phyloP scores from a whole-genome alignment of 2,329 filamentous ascomycete species.

The Eurotiales sp. region DNA sequence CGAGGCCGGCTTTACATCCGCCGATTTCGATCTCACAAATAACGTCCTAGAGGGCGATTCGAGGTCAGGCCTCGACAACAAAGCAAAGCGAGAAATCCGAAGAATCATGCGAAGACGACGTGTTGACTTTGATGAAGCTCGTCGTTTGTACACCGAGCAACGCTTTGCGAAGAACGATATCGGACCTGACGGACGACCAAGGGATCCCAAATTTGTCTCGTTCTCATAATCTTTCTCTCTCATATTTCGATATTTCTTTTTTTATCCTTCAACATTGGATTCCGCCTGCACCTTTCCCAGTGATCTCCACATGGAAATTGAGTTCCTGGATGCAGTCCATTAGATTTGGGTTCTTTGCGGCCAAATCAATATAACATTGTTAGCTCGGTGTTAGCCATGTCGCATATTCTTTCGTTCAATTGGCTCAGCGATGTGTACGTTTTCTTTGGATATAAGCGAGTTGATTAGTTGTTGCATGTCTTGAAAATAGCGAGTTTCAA shows the following conservation, averaged over 20 bases:
- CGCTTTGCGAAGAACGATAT: constrained; percentile 85
- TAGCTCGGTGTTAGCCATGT: not conserved
- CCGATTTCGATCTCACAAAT: constrained; percentile 73
- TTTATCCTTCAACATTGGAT: not conserved
- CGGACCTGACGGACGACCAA: constrained; percentile 77
- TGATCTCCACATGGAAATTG: too few relatives aligned
- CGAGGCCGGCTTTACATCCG: constrained; percentile 79
- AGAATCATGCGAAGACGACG: constrained; percentile 84
- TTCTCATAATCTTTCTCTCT: constrained; percentile 59
- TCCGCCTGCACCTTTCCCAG: not conserved
- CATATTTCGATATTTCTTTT: not conserved
- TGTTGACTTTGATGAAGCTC: constrained; percentile 85
- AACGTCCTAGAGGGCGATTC: constrained; percentile 79
- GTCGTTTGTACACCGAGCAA: constrained; percentile 79
- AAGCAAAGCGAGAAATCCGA: constrained; percentile 75
- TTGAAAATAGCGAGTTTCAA: constrained; percentile 8
- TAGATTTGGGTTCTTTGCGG: too few relatives aligned
- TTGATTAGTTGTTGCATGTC: not conserved
- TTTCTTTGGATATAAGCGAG: constrained; percentile 8
- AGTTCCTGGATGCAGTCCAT: too few relatives aligned
- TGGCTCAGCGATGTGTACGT: not conserved
- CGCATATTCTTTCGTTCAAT: constrained; percentile 2
- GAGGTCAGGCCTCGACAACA: constrained; percentile 75
- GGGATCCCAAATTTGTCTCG: constrained; percentile 93
- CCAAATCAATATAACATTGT: not conserved